Evolutionary conservation across 1,284 basidiomycete genomes (phyloP), one percentile per base, ranked within the genome.

Genomic region (Pseudozyma tsukubaensis): DNA sequence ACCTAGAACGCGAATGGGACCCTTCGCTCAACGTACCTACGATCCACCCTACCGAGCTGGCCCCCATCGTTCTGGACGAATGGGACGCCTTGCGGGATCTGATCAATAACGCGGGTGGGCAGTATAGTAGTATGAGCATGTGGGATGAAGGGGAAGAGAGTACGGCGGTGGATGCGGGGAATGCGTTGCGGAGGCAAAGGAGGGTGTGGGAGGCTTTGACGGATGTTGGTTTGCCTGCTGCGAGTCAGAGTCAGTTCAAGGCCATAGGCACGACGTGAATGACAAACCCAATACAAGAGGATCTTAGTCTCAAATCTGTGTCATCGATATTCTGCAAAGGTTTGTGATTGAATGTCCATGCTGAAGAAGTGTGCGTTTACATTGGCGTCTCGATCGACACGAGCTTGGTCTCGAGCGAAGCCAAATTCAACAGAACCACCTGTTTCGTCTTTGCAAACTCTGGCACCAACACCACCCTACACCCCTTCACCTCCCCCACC

Each of bases 381-480:
- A 70, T 18, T 1, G 45, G 52, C 9, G 61, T 47, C 3, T 71
- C 55, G 40, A 71, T 43, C 19, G 50, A 57, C 14, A 88, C 79
- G 1, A 86, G 84, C 75, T 85, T 85, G 39, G 85, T 85, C 66
- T 88, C 88, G 54, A 91, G 85, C 18, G 88, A 89, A 74, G 86
- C 85, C 64, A 90, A 83, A 67, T 91, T 89, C 29, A 92, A 87
- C 24, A 92, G 84, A 4, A 90, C 90, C n/a, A 92, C 78, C 19
- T 88, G 84, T 4, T 90, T 89, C 5, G 88, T 89, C 68, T 88
- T 85, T 34, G 90, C 87, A 83, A 99, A 99, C 21, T 87, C 88
- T 0, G 97, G 97, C 13, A 98, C 86, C 54, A 97, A 87, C 16
- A 99, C 87, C 29, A 98, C 87, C 40, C 95, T 88, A 78, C 88